A percentile compares a stretch with the other conserved stretches of the same genome.
Conservation (phyloP, 495 filamentous ascomycete genomes). For the Aspergillus biplanus region DNA sequence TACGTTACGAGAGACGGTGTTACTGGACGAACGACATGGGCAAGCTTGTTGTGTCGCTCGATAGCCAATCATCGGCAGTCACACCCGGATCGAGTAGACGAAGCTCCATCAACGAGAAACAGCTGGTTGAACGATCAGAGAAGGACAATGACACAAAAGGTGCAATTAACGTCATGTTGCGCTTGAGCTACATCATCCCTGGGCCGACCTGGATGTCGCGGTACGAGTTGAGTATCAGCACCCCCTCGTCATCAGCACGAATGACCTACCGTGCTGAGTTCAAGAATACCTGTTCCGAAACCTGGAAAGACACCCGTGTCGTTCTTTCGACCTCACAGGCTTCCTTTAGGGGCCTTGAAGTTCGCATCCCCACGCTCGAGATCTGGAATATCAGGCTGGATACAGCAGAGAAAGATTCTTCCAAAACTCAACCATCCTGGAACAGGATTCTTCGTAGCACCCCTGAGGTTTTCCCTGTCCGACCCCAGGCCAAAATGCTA, state of each 20-base stretch:
- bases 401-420: slow-evolving; percentile 2
- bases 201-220: slow-evolving; percentile 66
- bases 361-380: slow-evolving; percentile 58
- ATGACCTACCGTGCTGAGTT: slow-evolving; percentile 68
- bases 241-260: slow-evolving; percentile 53
- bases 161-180: slow-evolving; percentile 44
- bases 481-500: neutral
- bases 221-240: slow-evolving; percentile 67
- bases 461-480: neutral
- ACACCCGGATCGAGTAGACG: slow-evolving; percentile 61
- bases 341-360: slow-evolving; percentile 61
- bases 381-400: slow-evolving; percentile 62
- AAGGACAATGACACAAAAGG: slow-evolving; percentile 19
- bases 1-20: slow-evolving; percentile 52
- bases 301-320: slow-evolving; percentile 67
- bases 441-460: slow-evolving; percentile 15
- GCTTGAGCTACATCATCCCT: slow-evolving; percentile 65
- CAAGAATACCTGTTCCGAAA: slow-evolving; percentile 66
- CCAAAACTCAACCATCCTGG: slow-evolving; percentile 18
- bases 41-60: slow-evolving; percentile 53
- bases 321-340: slow-evolving; percentile 71
- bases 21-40: slow-evolving; percentile 65
- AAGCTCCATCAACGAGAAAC: slow-evolving; percentile 50
- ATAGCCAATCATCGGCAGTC: slow-evolving; percentile 43
- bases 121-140: slow-evolving; percentile 4